These are phyloP conservation scores for Syncephalis plumigaleata DNA, from an alignment of 371 early-diverging fungal genomes.

Conservation along the genomic window DNA sequence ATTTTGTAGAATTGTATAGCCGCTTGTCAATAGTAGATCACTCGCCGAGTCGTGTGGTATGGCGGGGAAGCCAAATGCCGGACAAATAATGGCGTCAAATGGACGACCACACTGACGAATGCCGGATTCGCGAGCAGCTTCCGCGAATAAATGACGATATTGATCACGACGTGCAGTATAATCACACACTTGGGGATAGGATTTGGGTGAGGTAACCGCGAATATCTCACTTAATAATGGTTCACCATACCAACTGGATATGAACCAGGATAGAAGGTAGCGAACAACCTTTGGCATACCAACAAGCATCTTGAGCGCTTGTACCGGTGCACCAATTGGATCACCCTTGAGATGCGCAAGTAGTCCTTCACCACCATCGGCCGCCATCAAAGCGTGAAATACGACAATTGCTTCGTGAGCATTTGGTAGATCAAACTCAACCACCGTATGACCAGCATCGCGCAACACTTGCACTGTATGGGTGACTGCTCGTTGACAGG, in stretches of 20 bases:
- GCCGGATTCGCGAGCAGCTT: not conserved
- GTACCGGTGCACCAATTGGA: not conserved
- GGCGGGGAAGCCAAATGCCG: not conserved
- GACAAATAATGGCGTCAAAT: conserved; percentile 1
- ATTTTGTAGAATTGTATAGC: not conserved
- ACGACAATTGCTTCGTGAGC: not conserved
- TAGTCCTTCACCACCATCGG: not conserved
- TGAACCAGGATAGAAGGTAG: not conserved
- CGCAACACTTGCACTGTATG: not conserved
- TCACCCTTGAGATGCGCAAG: not conserved
- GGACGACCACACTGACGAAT: not conserved
- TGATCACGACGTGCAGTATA: not conserved
- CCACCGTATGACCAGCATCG: not conserved
- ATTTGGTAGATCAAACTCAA: not conserved
- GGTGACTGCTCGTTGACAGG: not conserved
- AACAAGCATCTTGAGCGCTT: not conserved
- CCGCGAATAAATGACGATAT: not conserved
- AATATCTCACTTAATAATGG: not conserved
- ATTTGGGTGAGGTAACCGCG: no score
- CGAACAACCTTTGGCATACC: not conserved
- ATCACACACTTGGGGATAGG: no score
- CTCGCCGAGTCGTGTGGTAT: not conserved
- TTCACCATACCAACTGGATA: not conserved
- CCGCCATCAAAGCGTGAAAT: not conserved
- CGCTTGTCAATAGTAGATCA: not conserved